Evolutionary conservation across 768 basidiomycete genomes (phyloP), one percentile per base, ranked within the genome.

Genomic region (Rubroboletus pulcherrimus): DNA sequence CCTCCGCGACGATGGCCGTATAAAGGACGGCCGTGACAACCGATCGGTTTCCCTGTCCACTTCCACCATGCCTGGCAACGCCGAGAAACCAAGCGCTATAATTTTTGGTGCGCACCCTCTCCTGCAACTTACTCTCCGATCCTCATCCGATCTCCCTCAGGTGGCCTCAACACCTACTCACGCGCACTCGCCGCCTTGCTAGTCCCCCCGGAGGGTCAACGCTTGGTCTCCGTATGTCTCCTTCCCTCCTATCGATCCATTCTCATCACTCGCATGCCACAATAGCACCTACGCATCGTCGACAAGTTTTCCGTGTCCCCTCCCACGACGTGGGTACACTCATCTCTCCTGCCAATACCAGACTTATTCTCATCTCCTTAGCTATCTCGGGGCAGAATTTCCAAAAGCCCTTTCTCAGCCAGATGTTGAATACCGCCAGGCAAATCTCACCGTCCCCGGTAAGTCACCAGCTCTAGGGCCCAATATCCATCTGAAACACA

Each of bases 161-260:
- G 91, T 59, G 91, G 91, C 51, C 72, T 92, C 60, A 91, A 91
- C 74, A 89, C 87, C 51, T 87, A 77, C 68, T 84, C 91, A 9
- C 81, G 91, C 49, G 78, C 85, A 47, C 81, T 93, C 50, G 86
- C 87, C 37, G 74, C 79, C 49, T 72, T 79, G 39, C 80, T 93
- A 14, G 82, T 90, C 37, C 89, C 89, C 3, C 64, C 81, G 7
- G 75, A 85, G 34, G 88, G 85, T 37, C 83, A 85, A 56, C 73
- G 84, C 29, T 76, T 89, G 26, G 91, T 91, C 50, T 84, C 86
- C 49, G 91, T 92, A 68, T 51, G 86, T 73, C 10, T 24, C 49
- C 42, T 53, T 38, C 43, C 38, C 46, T 39, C 51, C 61, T 68
- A 9, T 39, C 11, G 10, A 40, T 56, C 30, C 54, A 2, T 51